Evolutionary conservation across 768 basidiomycete genomes (phyloP), one percentile per base, ranked within the genome.

Genomic region (Multifurca ochricompacta): DNA sequence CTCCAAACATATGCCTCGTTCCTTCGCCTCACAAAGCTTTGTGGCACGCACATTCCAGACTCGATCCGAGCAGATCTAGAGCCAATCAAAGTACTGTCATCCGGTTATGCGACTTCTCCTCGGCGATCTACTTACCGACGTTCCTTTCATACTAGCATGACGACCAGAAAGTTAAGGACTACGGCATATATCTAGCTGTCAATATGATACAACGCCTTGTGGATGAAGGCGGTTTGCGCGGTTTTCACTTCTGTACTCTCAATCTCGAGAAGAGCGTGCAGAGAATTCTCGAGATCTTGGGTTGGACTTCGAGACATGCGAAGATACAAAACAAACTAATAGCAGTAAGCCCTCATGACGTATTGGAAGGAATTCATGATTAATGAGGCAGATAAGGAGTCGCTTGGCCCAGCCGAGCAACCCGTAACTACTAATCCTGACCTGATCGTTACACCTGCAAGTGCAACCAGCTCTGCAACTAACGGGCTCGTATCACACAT

Each of bases 1-100:
- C 91, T 99, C 52, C 96, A 98, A 66, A 97, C 90, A 21, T 95
- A 93, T 66, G 81, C 86, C 4, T 96, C 96, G 1, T 98, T 99
- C 70, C 74, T 87, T 41, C 83, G 96, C 42, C 74, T 98, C 62
- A 89, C 85, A 19, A 96, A 94, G 67, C 74, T 99, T 40, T 94
- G 91, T 58, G 87, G 87, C 16, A 81, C 84, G 3, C 75, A 74
- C 19, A 83, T 98, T 16, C 95, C 95, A 0, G 69, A 75, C 2
- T 64, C 72, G 10, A 73, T 95, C 45, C 74, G 84, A 70, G 64
- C 75, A 1, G 81, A 81, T 55, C 71, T 98, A 0, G 81, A 87
- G 25, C 75, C 76, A 1, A 89, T 98, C 59, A 80, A 82, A 61
- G 94, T 93, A 65, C 46, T 79, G 71, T 6, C 27, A 27, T 35